Evolutionary conservation across 805 yeast genomes (phyloP).

Genomic region (Grigorovia jiainica): DNA sequence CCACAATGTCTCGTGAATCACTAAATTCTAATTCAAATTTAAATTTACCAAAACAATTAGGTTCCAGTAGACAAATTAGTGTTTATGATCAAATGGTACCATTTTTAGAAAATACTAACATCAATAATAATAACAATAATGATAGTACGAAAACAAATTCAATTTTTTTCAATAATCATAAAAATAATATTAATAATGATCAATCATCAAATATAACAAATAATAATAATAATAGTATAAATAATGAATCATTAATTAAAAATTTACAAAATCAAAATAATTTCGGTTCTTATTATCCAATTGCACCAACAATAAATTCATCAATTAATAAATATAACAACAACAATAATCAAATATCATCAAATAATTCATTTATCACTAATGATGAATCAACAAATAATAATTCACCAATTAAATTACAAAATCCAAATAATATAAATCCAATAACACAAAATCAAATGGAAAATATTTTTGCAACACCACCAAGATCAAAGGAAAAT

Average conservation of each 20-base stretch:
- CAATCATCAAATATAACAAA: not conserved
- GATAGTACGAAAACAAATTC: not conserved
- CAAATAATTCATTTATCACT: not conserved
- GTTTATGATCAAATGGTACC: conserved; percentile 9
- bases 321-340: not conserved
- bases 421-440: not conserved
- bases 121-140: not conserved
- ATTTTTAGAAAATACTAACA: conserved; percentile 2
- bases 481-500: conserved; percentile 3
- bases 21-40: not conserved
- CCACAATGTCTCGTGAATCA: not conserved
- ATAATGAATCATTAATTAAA: not conserved
- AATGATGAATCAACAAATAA: not conserved
- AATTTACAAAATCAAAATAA: conserved; percentile 16
- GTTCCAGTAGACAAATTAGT: conserved; percentile 3
- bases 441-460: not conserved
- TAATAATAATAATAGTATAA: not conserved
- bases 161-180: not conserved
- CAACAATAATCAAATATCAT: not conserved
- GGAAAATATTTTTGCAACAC: conserved; percentile 5
- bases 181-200: not conserved
- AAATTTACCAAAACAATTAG: not conserved
- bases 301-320: conserved; percentile 9
- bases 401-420: not conserved
- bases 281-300: conserved; percentile 24